These are phyloP conservation scores for Heliamphora exappendiculata DNA, from an alignment of 148 eudicot species.

Conservation along the genomic window DNA sequence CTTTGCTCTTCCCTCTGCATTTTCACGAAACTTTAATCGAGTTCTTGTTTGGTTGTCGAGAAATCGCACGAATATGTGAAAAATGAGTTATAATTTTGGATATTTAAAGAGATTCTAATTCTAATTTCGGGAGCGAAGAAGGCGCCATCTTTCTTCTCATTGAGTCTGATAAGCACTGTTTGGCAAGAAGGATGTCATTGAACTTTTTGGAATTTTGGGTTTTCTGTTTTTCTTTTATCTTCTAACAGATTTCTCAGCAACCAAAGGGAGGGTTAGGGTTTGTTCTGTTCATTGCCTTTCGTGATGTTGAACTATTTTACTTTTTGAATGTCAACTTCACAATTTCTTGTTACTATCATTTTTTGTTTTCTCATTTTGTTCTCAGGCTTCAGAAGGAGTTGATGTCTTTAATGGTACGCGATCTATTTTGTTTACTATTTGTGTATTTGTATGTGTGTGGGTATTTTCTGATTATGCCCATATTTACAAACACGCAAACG, in stretches of 20 bases:
- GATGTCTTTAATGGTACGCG: conserved; percentile 43
- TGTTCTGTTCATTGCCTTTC: neutral
- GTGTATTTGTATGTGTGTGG: neutral
- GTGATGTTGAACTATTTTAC: neutral
- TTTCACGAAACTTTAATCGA: neutral
- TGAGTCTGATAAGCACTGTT: neutral
- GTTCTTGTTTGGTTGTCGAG: neutral
- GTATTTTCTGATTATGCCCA: neutral
- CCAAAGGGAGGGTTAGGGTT: conserved; percentile 7
- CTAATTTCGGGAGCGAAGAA: neutral
- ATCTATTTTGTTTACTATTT: neutral
- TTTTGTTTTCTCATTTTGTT: conserved; percentile 9
- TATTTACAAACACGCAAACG: neutral
- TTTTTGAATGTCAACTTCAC: neutral
- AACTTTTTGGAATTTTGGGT: neutral
- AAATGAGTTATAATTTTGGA: neutral
- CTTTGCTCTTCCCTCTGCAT: neutral
- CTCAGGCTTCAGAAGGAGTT: conserved; percentile 50
- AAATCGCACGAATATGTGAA: neutral
- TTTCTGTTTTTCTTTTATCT: neutral
- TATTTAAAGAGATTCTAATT: too few species aligned
- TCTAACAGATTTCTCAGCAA: neutral
- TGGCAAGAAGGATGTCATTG: neutral
- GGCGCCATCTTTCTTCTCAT: neutral
- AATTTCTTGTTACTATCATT: conserved; percentile 6